A percentile compares a stretch with the other conserved stretches of the same genome.
Conservation (phyloP, 2,329 filamentous ascomycete genomes). For the Juglanconis sp. region DNA sequence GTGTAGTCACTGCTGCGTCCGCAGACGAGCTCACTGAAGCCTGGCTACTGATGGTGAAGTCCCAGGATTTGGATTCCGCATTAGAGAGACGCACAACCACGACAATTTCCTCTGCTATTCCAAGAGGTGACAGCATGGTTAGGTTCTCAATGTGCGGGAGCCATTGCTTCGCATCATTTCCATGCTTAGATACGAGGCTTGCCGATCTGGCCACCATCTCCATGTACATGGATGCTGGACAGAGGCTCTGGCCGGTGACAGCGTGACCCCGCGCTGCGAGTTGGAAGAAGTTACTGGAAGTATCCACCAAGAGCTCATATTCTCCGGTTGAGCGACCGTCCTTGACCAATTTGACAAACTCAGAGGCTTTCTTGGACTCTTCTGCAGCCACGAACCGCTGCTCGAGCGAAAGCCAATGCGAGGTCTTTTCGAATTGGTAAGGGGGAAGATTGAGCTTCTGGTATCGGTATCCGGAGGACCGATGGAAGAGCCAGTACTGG, state of each 20-base stretch:
- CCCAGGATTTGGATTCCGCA: neutral
- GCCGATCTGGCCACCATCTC: conserved; percentile 24
- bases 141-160: neutral
- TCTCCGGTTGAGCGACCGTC: too few relatives aligned
- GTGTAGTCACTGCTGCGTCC: neutral
- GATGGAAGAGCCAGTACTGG: conserved; percentile 26
- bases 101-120: too few relatives aligned
- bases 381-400: neutral
- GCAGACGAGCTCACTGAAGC: too few relatives aligned
- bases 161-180: too few relatives aligned
- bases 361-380: too few relatives aligned
- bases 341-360: too few relatives aligned
- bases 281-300: conserved; percentile 19
- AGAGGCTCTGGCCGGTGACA: conserved; percentile 23
- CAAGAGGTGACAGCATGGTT: neutral
- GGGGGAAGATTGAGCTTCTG: conserved; percentile 21
- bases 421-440: conserved; percentile 28
- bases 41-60: neutral
- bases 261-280: conserved; percentile 22
- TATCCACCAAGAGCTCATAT: conserved; percentile 12
- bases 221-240: conserved; percentile 27
- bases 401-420: conserved; percentile 21
- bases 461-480: neutral
- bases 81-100: neutral
- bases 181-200: neutral